Base-by-base conservation (phyloP, 1,284 basidiomycete species). In the Cerrena zonata region DNA sequence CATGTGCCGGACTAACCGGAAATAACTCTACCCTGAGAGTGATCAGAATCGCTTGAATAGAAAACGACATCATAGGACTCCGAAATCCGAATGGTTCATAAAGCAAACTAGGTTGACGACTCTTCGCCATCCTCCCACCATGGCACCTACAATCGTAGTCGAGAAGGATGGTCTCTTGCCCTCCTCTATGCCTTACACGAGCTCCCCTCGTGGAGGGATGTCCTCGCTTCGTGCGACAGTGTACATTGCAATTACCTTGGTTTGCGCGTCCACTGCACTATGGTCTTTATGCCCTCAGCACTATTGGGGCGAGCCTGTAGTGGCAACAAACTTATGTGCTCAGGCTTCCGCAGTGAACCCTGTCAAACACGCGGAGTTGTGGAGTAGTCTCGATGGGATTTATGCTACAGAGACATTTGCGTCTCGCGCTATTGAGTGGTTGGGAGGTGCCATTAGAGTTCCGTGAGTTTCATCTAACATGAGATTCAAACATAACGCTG, bases 401-500 rank as follows among this genome's bases (percentile, higher is more conserved):
- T 72, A 75, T 50, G 66, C 61, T 34, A 73, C 74, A 4, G 64
- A 75, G 3, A 63, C 56, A 21, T 83, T 80, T 68, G 68, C 73
- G 59, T 51, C 56, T 12, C 67, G 69, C 48, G 77, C 79, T 0
- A 68, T 80, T 10, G 65, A 76, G 39, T 82, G 76, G 77, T 66
- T 85, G 12, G 70, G 70, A 30, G 80, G 77, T 3, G 80, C 82
- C 1, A 64, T 72, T 4, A 55, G 61, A 38, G 62, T 73, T 27
- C 69, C 69, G 70, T 73, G 53, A 54, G 66, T 64, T 25, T 13
- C 26, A 27, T 27, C 11, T 34, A 22, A 22, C 13, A 34, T 2
- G 21, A 24, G n/a, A 21, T 36, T 15, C 22, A 22, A 3, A 21
- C 25, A 30, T 25, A 13, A 5, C 21, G 45, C 40, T 48, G n/a